These are phyloP conservation scores for Corymbia citriodora DNA, from an alignment of 441 rosid genomes.

Conservation along the genomic window DNA sequence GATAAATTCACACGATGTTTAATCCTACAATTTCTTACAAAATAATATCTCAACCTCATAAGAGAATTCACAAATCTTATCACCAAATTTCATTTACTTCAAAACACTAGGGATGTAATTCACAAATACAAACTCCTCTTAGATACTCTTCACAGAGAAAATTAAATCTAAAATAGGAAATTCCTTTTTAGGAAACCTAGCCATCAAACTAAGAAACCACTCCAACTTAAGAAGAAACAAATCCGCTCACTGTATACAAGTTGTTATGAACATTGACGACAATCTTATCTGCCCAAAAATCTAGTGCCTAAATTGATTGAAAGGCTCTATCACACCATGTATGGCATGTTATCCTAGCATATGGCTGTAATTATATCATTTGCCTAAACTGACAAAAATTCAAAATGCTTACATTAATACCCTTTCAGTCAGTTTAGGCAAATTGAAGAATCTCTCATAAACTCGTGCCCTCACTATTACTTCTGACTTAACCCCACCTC, in stretches of 20 bases:
- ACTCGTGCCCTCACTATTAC: neutral
- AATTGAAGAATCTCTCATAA: neutral
- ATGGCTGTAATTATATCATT: neutral
- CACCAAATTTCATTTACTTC: too few relatives aligned
- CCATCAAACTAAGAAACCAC: neutral
- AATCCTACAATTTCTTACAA: too few relatives aligned
- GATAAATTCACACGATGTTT: too few relatives aligned
- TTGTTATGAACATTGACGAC: neutral
- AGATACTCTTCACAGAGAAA: too few relatives aligned
- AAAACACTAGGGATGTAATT: too few relatives aligned
- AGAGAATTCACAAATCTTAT: too few relatives aligned
- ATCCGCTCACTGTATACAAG: neutral
- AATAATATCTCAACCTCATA: too few relatives aligned
- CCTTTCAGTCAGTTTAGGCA: neutral
- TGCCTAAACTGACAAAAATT: neutral
- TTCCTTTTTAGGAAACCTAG: neutral
- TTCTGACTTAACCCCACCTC: neutral
- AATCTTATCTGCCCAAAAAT: neutral
- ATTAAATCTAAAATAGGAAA: neutral
- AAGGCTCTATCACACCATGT: neutral
- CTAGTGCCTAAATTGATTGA: neutral
- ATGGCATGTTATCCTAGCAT: neutral
- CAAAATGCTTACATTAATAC: neutral
- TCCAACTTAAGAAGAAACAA: neutral
- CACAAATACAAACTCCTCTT: too few relatives aligned